phyloP scores from a whole-genome alignment of 2,329 filamentous ascomycete genomes.

The Neofusicoccum sp. region DNA sequence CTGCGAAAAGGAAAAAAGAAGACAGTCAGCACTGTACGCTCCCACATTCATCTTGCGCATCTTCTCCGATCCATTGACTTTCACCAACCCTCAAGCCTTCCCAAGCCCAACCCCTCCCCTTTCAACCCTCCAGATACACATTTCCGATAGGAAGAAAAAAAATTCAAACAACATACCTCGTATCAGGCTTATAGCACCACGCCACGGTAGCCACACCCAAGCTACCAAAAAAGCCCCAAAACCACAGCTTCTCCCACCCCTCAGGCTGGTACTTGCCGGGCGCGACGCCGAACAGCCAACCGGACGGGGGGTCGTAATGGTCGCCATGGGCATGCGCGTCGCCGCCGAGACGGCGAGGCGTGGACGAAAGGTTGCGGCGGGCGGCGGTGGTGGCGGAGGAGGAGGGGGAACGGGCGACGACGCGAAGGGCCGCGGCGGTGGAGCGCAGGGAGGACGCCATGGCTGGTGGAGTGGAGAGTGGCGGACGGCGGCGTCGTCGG shows the following conservation, averaged over 20 bases:
- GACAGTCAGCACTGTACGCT: too few relatives aligned
- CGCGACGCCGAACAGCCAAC: constrained; percentile 92
- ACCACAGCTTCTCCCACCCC: constrained; percentile 89
- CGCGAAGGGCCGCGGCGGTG: background rate
- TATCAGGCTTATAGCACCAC: constrained; percentile 97
- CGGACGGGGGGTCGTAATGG: constrained; percentile 83
- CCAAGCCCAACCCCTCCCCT: background rate
- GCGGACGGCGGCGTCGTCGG: background rate
- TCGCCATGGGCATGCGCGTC: constrained; percentile 49
- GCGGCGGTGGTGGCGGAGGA: background rate
- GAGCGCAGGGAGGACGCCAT: constrained; percentile 11
- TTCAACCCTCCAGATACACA: constrained; percentile 13
- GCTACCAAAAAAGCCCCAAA: constrained; percentile 80
- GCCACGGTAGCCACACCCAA: constrained; percentile 71
- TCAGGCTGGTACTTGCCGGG: constrained; percentile 93
- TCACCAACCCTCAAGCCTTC: background rate
- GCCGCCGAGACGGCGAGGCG: constrained; percentile 6
- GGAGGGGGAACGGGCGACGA: background rate
- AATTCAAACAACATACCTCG: constrained; percentile 69
- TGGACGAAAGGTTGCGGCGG: constrained; percentile 2
- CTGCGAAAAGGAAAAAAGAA: too few relatives aligned
- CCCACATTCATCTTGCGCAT: constrained; percentile 22
- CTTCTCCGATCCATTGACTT: background rate
- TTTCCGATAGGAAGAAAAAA: background rate
- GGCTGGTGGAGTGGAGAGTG: background rate